Base-by-base conservation (phyloP, 352 stramenopile genomes). In the Saprolegnia parasitica region DNA sequence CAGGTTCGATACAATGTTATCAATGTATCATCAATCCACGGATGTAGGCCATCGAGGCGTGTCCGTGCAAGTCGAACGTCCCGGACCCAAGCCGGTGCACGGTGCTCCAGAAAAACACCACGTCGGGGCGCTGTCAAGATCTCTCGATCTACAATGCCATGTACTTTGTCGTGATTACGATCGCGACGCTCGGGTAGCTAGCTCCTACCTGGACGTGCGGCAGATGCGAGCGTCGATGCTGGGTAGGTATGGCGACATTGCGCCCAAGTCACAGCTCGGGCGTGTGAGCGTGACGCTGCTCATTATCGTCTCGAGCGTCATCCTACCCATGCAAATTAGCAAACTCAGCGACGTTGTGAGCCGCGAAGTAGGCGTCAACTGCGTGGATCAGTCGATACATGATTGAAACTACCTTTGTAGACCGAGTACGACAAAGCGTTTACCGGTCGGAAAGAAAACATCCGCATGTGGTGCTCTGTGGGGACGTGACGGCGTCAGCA, bases 141-240 rank as follows among this genome's bases (percentile, higher is more conserved):
- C 70, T 91, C 58, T 83, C 81, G 26, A 93, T 91, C 63, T 80
- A 91, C 54, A 81, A 91, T 29, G 72, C 81, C 49, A 81, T 88
- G 42, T 94, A 95, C 71, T 90, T 95, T 67, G 78, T 95, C 29
- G 88, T 86, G 56, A 91, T 90, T 64, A 94, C 86, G 0, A 91
- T 94, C 65, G 79, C 76, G 66, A 94, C 86, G 18, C 83, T 95
- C 49, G 86, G 84, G 78, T 94, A 15, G 2, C 1, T 56, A 13
- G 24, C 15, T 47, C 29, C 2, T 35, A 5, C 29, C 2, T 35
- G 2, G 29, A 35, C 29, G 5, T 35, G 8, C 9, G 3, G 24
- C 35, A 16, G 35, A 40, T 11, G 11, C 16, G 23, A 39, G 23
- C 23, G 8, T 8, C 32, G 32, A 58, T 39, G 16, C 52, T 8